Evolutionary conservation across 2,329 filamentous ascomycete genomes (phyloP).

Genomic region (Exophiala viscosa): DNA sequence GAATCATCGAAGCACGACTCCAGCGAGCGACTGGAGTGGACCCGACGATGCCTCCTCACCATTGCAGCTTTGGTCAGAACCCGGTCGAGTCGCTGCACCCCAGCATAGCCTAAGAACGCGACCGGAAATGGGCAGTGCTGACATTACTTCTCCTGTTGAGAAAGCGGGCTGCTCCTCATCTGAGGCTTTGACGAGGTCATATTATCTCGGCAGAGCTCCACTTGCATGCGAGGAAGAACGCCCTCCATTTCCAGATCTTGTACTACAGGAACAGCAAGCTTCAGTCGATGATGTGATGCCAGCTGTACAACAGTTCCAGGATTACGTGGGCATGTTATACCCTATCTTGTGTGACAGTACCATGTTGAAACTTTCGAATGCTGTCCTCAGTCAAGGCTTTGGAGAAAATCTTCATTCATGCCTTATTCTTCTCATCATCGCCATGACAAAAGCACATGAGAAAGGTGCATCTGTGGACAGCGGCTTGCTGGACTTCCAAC

Average conservation of each 20-base stretch:
- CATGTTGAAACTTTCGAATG: background rate
- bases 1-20: too few relatives aligned
- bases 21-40: too few relatives aligned
- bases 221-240: background rate
- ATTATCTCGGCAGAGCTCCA: background rate
- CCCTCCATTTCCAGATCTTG: background rate
- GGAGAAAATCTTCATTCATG: background rate
- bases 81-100: too few relatives aligned
- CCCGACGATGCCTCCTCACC: too few relatives aligned
- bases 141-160: too few relatives aligned
- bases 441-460: background rate
- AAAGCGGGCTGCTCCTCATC: too few relatives aligned
- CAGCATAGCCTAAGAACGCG: too few relatives aligned
- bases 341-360: slow-evolving; percentile 2
- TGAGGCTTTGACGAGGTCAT: too few relatives aligned
- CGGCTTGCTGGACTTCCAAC: slow-evolving; percentile 1
- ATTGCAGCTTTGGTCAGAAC: too few relatives aligned
- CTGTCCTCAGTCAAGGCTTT: background rate
- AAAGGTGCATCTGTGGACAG: background rate
- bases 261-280: background rate
- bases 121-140: too few relatives aligned
- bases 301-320: background rate
- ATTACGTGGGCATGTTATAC: background rate
- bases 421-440: slow-evolving; percentile 1
- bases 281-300: background rate